phyloP scores from a whole-genome alignment of 306 rosid genomes.

The Vigna hirtella region DNA sequence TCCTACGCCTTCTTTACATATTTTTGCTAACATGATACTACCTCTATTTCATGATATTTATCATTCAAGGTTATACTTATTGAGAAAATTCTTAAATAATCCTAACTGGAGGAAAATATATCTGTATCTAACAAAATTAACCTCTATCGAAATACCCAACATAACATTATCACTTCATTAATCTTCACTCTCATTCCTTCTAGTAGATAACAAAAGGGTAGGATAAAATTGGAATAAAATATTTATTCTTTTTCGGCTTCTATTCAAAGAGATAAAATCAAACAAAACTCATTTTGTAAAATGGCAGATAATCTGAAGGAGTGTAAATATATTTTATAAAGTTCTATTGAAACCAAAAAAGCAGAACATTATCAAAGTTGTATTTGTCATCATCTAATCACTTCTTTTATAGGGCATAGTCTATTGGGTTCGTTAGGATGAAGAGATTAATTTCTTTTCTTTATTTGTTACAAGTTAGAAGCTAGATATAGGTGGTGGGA shows the following conservation, averaged over 20 bases:
- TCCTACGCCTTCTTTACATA: neutral
- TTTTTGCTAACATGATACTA: neutral
- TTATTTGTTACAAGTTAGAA: neutral
- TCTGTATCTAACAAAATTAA: neutral
- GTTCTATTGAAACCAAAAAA: neutral
- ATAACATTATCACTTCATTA: constrained; percentile 8
- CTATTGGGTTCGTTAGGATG: neutral
- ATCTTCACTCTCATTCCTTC: constrained; percentile 1
- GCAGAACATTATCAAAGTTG: neutral
- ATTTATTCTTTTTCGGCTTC: neutral
- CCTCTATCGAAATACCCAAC: neutral
- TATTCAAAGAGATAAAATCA: neutral
- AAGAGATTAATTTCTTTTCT: neutral
- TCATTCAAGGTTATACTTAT: neutral
- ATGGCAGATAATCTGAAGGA: too few relatives aligned
- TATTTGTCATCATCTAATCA: neutral
- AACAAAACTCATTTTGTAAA: neutral
- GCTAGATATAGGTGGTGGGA: neutral
- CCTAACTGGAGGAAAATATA: neutral
- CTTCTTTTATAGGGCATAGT: neutral
- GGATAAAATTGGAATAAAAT: neutral
- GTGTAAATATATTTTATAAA: neutral
- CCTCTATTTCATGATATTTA: neutral
- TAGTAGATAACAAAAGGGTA: neutral
- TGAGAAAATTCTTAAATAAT: constrained; percentile 1